Conservation (phyloP, 164 flowering plant genomes). For the Tetrastigma voinierianum region DNA sequence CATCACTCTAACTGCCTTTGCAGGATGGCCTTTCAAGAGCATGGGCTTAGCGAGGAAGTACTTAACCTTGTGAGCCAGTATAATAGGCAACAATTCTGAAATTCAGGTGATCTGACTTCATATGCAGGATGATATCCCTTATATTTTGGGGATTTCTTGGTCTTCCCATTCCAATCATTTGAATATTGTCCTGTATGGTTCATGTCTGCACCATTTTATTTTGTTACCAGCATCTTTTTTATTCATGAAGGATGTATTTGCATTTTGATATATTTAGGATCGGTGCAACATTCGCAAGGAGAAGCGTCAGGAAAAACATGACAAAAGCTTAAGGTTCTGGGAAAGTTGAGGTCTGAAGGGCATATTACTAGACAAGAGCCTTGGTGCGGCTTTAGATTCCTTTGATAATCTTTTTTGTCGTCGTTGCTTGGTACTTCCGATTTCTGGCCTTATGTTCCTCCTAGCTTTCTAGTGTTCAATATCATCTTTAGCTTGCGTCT, state of each 20-base stretch:
- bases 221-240: background rate
- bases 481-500: conserved; percentile 1
- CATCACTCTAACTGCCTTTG: conserved; percentile 4
- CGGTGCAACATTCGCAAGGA: conserved; percentile 52
- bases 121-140: background rate
- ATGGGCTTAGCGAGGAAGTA: conserved; percentile 63
- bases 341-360: conserved; percentile 32
- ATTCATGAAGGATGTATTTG: conserved; percentile 11
- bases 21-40: conserved; percentile 73
- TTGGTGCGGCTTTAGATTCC: conserved; percentile 82
- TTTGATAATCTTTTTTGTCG: conserved; percentile 97
- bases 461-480: background rate
- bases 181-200: background rate
- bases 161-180: background rate
- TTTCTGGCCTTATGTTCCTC: conserved; percentile 1
- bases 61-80: conserved; percentile 50
- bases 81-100: conserved; percentile 53
- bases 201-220: background rate
- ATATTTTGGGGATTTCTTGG: background rate
- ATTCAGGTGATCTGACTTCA: conserved; percentile 52
- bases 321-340: conserved; percentile 23
- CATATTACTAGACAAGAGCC: conserved; percentile 62
- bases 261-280: conserved; percentile 51
- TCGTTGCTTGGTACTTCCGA: conserved; percentile 80
- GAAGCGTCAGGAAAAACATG: conserved; percentile 28